A percentile compares a stretch with the other conserved stretches of the same genome.
Evolutionary conservation across 1,139 yeast genomes (phyloP).

Genomic region (Scheffersomyces segobiensis): DNA sequence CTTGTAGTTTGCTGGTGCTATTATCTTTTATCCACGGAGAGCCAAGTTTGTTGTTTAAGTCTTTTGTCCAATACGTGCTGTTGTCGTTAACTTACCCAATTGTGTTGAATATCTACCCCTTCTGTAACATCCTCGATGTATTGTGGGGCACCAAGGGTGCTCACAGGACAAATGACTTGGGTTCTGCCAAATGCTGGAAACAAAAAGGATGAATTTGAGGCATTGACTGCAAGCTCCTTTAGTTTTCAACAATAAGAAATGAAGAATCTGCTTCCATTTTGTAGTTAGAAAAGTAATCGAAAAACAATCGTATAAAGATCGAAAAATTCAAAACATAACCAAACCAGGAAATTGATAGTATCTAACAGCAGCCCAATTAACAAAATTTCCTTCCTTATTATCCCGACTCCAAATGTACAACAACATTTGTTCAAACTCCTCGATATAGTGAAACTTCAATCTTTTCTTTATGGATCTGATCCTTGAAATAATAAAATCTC

Average conservation of each 20-base stretch:
- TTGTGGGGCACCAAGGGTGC: too few species aligned
- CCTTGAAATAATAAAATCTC: constrained; percentile 15
- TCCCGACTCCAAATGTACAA: constrained; percentile 18
- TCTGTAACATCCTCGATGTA: too few species aligned
- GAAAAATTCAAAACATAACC: constrained; percentile 17
- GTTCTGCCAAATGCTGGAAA: constrained; percentile 61
- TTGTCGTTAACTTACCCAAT: too few species aligned
- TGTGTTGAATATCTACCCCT: too few species aligned
- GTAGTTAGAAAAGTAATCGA: not conserved
- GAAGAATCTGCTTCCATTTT: not conserved
- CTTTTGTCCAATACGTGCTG: too few species aligned
- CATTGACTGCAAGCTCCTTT: not conserved
- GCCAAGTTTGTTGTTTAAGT: too few species aligned
- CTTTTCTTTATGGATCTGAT: constrained; percentile 13
- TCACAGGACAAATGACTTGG: constrained; percentile 63
- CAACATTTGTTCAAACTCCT: constrained; percentile 18
- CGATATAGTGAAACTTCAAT: constrained; percentile 17
- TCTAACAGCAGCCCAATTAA: constrained; percentile 22
- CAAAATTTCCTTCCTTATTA: constrained; percentile 13
- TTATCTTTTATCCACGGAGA: too few species aligned
- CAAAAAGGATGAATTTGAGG: constrained; percentile 59
- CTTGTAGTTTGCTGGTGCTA: too few species aligned
- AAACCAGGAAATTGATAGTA: constrained; percentile 20
- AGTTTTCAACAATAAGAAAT: not conserved
- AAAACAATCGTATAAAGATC: not conserved